phyloP scores from a whole-genome alignment of 306 rosid species.

The Acacia melanoxylon region DNA sequence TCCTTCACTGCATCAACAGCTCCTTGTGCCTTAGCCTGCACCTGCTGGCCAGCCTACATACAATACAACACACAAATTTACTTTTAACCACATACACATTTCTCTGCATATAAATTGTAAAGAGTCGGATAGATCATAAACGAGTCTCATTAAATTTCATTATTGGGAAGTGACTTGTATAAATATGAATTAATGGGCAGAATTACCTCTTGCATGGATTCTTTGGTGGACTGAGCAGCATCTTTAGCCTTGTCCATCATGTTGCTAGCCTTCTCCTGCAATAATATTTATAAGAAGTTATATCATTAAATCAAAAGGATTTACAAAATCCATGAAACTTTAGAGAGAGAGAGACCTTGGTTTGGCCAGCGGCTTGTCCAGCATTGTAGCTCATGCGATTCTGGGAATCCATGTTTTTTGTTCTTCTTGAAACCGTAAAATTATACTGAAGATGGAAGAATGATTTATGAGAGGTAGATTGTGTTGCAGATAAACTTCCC shows the following conservation, averaged over 20 bases:
- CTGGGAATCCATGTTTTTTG: constrained; percentile 18
- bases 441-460: background rate
- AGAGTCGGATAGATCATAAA: no score
- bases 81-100: background rate
- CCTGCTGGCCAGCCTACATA: constrained; percentile 51
- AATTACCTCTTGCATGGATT: constrained; percentile 34
- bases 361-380: constrained; percentile 54
- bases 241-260: constrained; percentile 42
- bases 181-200: background rate
- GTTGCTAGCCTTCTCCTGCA: constrained; percentile 49
- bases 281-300: background rate
- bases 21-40: constrained; percentile 57
- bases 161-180: background rate
- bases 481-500: background rate
- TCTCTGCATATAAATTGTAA: background rate
- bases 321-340: background rate
- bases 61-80: background rate
- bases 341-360: constrained; percentile 32
- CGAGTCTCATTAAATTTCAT: no score
- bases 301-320: background rate
- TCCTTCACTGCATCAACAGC: constrained; percentile 67
- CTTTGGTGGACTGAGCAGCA: constrained; percentile 44
- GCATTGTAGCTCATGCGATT: constrained; percentile 32
- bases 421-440: background rate
- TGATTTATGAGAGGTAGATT: background rate